Evolutionary conservation across 2,329 filamentous ascomycete species (phyloP), one percentile per base, ranked within the genome.

Genomic region (Escovopsis sp.): DNA sequence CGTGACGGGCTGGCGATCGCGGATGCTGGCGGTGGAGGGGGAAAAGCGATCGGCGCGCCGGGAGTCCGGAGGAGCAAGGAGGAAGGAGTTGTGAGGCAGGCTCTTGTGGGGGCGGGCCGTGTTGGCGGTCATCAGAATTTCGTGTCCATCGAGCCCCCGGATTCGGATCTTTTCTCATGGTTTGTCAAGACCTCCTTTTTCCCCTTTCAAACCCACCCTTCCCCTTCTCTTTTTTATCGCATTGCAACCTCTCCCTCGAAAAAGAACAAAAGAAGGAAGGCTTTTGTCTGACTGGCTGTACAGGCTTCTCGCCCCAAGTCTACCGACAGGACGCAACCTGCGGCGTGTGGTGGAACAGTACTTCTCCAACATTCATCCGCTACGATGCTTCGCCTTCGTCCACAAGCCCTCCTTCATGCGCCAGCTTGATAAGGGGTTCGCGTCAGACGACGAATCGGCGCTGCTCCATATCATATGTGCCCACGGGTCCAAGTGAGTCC

Each of bases 361-460:
- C 37, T 58, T 58, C 41, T 45, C 53, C 39, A 58, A 58, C 21
- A 45, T 58, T 4, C 65, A 59, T 34, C 55, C 55, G n/a, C 48
- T 59, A 4, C 51, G 56, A 15, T 59, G 56, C 40, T 59, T 59
- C 35, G 55, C 56, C 13, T 59, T 59, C 48, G 54, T 59, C 14
- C 56, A 59, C 35, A 56, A 58, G 34, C 56, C 56, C 4, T 57
- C 56, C 1, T 58, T 59, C 34, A 55, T 56, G 42, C 45, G 55
- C 5, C 55, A 57, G 31, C 45, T 59, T 5, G 56, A 59, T 37
- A 56, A 53, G 17, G 56, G 56, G 0, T 48, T 57, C 31, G 46
- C 48, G 7, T 49, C 45, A 4, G 55, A 58, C 10, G 55, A 59
- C 26, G 56, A 59, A 37, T 52, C 49, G 29, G 54, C 55, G 13